Conservation (phyloP, 2,329 filamentous ascomycete genomes). For the Curvularia hawaiiensis region DNA sequence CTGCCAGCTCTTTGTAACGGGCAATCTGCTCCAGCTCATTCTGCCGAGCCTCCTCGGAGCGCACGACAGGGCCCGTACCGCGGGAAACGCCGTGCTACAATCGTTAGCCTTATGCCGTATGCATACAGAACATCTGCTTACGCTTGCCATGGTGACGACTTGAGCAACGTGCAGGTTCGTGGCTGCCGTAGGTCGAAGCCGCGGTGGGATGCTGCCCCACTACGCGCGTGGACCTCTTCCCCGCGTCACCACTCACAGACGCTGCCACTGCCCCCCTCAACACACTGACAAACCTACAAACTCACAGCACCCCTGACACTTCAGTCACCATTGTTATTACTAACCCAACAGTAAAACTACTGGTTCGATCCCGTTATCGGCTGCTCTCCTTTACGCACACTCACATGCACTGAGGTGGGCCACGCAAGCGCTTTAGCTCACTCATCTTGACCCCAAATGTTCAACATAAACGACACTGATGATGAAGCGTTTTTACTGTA, state of each 20-base stretch:
- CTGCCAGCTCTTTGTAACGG: conserved; percentile 74
- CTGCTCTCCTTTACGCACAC: conserved; percentile 20
- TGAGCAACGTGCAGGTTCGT: conserved; percentile 14
- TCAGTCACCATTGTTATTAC: conserved; percentile 36
- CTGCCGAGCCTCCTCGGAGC: conserved; percentile 71
- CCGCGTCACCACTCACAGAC: conserved; percentile 24
- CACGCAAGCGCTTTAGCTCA: conserved; percentile 2
- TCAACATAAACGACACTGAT: conserved; percentile 31
- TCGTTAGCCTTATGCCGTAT: conserved; percentile 18
- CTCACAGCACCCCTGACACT: conserved; percentile 26
- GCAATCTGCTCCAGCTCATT: conserved; percentile 77
- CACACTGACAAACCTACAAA: conserved; percentile 12
- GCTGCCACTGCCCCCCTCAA: conserved; percentile 16
- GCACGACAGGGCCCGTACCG: conserved; percentile 55
- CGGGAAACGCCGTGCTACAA: conserved; percentile 83
- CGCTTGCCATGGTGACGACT: conserved; percentile 47
- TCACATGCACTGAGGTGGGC: conserved; percentile 31
- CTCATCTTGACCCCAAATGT: conserved; percentile 13
- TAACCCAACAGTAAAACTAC: conserved; percentile 41
- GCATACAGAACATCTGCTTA: conserved; percentile 30
- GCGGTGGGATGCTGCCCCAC: conserved; percentile 38
- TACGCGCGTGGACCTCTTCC: conserved; percentile 32
- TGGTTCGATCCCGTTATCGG: conserved; percentile 16
- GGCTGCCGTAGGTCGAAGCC: conserved; percentile 23
- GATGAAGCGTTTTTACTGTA: conserved; percentile 20